These are phyloP conservation scores for Metschnikowia cubensis DNA, from an alignment of 805 yeast genomes.

Conservation along the genomic window DNA sequence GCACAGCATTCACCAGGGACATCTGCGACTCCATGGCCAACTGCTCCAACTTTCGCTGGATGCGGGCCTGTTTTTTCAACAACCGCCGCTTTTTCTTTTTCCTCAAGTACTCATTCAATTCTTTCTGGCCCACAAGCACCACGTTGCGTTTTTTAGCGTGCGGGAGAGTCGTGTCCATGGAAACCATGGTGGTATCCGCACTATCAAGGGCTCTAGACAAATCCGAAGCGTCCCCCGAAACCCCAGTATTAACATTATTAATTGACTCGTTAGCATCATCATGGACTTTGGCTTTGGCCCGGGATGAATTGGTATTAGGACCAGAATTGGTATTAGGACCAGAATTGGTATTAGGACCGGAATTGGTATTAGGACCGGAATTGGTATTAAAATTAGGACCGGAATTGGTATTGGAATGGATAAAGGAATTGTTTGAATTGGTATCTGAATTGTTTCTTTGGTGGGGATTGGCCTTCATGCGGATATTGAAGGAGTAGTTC, in stretches of 20 bases:
- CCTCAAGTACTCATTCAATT: not conserved
- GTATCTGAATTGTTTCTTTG: not conserved
- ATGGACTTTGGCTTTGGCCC: too few relatives aligned
- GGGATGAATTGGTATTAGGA: not conserved
- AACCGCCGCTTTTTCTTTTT: constrained; percentile 2
- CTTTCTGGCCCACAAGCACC: constrained; percentile 1
- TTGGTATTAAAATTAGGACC: not conserved
- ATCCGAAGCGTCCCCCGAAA: too few relatives aligned
- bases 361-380: not conserved
- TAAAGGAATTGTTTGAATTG: too few relatives aligned
- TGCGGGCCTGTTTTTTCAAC: not conserved
- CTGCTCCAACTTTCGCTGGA: not conserved
- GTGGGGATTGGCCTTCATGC: not conserved
- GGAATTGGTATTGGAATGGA: too few relatives aligned
- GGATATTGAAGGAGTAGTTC: constrained; percentile 6
- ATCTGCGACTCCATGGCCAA: not conserved
- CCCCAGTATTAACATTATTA: too few relatives aligned
- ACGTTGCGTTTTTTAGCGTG: not conserved
- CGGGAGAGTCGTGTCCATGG: not conserved
- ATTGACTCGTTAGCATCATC: too few relatives aligned
- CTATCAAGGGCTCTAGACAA: not conserved
- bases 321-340: not conserved
- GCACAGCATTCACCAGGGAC: too few relatives aligned
- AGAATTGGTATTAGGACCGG: not conserved
- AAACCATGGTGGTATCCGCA: not conserved